A percentile compares a stretch with the other conserved stretches of the same genome.
Evolutionary conservation across 805 yeast species (phyloP).

Genomic region (Candida nitratophila): DNA sequence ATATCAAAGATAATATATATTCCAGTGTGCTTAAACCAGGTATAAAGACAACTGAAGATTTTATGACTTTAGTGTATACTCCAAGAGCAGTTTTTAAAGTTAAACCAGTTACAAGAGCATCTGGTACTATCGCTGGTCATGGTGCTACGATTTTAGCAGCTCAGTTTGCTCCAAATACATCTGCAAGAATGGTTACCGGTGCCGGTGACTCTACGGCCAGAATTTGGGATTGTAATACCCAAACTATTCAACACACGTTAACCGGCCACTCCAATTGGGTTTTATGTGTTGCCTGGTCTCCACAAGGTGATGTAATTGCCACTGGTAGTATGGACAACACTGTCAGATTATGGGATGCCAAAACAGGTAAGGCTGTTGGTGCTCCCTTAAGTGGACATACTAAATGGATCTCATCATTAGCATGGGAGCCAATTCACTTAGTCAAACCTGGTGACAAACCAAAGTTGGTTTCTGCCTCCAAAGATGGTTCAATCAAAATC

Average conservation of each 20-base stretch:
- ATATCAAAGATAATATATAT: constrained; percentile 73
- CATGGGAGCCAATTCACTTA: constrained; percentile 93
- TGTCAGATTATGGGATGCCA: constrained; percentile 79
- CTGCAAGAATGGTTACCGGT: constrained; percentile 85
- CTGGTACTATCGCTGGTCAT: constrained; percentile 92
- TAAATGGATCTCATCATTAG: constrained; percentile 82
- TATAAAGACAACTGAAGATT: constrained; percentile 85
- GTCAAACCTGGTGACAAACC: constrained; percentile 60
- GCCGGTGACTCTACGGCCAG: constrained; percentile 96
- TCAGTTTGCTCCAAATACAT: constrained; percentile 87
- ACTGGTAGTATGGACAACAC: constrained; percentile 96
- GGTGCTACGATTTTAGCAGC: constrained; percentile 90
- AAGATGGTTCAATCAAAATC: constrained; percentile 81
- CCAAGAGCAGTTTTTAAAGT: constrained; percentile 96
- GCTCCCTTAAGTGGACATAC: constrained; percentile 71
- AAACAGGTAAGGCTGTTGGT: constrained; percentile 68
- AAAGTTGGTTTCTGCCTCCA: constrained; percentile 78
- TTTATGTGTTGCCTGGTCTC: constrained; percentile 83
- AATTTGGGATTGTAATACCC: constrained; percentile 94
- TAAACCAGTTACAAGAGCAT: constrained; percentile 80
- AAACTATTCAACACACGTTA: constrained; percentile 78
- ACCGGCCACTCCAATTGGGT: constrained; percentile 93
- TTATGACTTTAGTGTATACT: constrained; percentile 81
- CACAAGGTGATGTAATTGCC: constrained; percentile 85
- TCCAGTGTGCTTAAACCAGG: constrained; percentile 81